phyloP scores from a whole-genome alignment of 768 basidiomycete genomes.

The Lentinula lateritia region DNA sequence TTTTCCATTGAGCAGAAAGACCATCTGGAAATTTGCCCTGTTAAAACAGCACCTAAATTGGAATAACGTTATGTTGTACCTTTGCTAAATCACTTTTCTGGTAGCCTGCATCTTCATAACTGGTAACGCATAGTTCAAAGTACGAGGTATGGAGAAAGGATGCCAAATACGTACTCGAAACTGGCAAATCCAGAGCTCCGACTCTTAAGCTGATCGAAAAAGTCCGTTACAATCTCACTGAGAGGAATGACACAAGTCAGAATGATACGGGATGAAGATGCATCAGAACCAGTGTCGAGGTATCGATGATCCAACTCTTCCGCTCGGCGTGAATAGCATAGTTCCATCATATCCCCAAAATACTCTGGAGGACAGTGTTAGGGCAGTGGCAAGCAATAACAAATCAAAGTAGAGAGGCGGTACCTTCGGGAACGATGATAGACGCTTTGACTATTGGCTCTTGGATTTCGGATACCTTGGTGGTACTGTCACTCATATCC shows the following conservation, averaged over 20 bases:
- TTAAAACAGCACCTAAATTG: neutral
- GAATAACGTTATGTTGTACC: slow-evolving; percentile 33
- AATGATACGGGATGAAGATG: slow-evolving; percentile 60
- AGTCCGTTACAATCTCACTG: slow-evolving; percentile 90
- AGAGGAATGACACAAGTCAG: slow-evolving; percentile 82
- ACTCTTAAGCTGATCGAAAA: slow-evolving; percentile 93
- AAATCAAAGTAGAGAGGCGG: neutral
- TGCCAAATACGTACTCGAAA: slow-evolving; percentile 63
- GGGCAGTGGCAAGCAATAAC: neutral
- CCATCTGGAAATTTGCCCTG: slow-evolving; percentile 51
- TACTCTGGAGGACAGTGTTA: slow-evolving; percentile 50
- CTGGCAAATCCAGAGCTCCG: slow-evolving; percentile 88
- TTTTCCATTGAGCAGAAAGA: slow-evolving; percentile 82
- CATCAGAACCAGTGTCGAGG: slow-evolving; percentile 48
- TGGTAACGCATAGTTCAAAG: slow-evolving; percentile 21
- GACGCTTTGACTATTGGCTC: slow-evolving; percentile 93
- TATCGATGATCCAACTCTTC: slow-evolving; percentile 81
- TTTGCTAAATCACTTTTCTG: slow-evolving; percentile 75
- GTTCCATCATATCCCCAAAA: slow-evolving; percentile 93
- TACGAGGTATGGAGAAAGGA: neutral
- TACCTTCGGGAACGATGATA: slow-evolving; percentile 92
- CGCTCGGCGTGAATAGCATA: slow-evolving; percentile 83
- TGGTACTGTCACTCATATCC: slow-evolving; percentile 58
- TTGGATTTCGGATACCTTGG: slow-evolving; percentile 69
- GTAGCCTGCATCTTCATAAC: slow-evolving; percentile 95